Base-by-base conservation (phyloP, 2,329 filamentous ascomycete genomes). In the Alternaria alternata region DNA sequence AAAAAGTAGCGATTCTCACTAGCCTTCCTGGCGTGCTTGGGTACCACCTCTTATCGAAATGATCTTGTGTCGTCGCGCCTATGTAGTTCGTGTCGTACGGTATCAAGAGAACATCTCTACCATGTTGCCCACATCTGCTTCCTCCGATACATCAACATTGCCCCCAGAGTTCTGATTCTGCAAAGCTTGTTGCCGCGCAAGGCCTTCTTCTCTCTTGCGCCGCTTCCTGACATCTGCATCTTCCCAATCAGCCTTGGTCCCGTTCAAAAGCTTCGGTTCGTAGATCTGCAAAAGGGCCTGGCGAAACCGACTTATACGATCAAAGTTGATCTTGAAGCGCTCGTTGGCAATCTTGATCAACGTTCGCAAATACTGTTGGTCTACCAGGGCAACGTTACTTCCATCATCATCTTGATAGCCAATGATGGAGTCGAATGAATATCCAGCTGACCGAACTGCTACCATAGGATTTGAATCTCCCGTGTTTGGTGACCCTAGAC, bases 401-500 rank as follows among this genome's bases (percentile, higher is more conserved):
- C 85, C 74, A 7, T 68, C 53, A 3, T 74, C 59, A 48, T 77
- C 69, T 54, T 80, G 72, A 46, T 80, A 83, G 1, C 92, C 94
- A 32, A 98, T 85, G 26, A 97, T 84, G 1, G 91, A 92, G 79
- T 96, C 92, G 62, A 97, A 87, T 1, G 88, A 86, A 2, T 97
- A 83, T 0, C 94, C 94, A 77, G 92, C 91, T 5, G 92, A 94
- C 18, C 94, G 88, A 32, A 98, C 87, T 3, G 91, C 94, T 3
- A 97, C 91, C 77, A 97, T 91, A 2, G 93, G 93, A 46, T 83
- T 88, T 20, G 81, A 75, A 12, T 79, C 78, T 42, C 79, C 77
- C 22, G 78, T 66, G 26, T 75, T 71, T 6, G 68, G 64, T 11
- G 75, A 57, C 5, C 78, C 77, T 47, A 92, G 75, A 71, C 90